phyloP scores from a whole-genome alignment of 2,329 filamentous ascomycete genomes.

The Bretziella fagacearum region DNA sequence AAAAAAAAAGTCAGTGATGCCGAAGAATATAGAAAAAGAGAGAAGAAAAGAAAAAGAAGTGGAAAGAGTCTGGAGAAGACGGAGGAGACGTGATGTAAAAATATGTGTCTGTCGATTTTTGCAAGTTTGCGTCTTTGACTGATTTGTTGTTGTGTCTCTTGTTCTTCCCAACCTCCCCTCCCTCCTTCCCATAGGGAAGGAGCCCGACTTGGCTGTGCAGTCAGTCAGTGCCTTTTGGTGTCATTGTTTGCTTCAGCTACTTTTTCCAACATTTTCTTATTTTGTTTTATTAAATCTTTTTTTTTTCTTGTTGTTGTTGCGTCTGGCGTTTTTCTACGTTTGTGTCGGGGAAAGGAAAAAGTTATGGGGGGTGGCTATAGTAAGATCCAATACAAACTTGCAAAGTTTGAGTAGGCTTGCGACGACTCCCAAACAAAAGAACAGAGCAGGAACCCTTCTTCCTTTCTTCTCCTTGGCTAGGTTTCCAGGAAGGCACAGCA shows the following conservation, averaged over 20 bases:
- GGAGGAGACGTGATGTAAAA: constrained; percentile 7
- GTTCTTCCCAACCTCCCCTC: background rate
- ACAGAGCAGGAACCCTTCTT: background rate
- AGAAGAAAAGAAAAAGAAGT: constrained; percentile 14
- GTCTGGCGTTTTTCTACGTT: background rate
- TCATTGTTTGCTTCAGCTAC: background rate
- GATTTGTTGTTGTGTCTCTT: background rate
- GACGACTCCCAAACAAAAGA: constrained; percentile 3
- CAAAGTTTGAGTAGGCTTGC: constrained; percentile 6
- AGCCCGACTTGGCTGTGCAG: constrained; percentile 4
- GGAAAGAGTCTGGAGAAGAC: constrained; percentile 3
- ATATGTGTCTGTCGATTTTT: constrained; percentile 3
- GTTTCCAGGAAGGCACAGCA: background rate
- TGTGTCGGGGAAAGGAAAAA: background rate
- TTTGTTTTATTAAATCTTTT: background rate
- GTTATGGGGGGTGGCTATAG: constrained; percentile 1
- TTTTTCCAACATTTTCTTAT: background rate
- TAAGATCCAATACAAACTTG: background rate
- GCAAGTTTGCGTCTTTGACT: background rate
- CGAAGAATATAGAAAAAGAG: constrained; percentile 17
- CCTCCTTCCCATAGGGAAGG: constrained; percentile 7
- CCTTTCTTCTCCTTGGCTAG: background rate
- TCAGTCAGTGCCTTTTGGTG: background rate
- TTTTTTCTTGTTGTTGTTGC: background rate
- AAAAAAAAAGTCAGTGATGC: constrained; percentile 7